Evolutionary conservation across 176 grass and related monocot species (phyloP), one percentile per base, ranked within the genome.

Genomic region (Typha latifolia): DNA sequence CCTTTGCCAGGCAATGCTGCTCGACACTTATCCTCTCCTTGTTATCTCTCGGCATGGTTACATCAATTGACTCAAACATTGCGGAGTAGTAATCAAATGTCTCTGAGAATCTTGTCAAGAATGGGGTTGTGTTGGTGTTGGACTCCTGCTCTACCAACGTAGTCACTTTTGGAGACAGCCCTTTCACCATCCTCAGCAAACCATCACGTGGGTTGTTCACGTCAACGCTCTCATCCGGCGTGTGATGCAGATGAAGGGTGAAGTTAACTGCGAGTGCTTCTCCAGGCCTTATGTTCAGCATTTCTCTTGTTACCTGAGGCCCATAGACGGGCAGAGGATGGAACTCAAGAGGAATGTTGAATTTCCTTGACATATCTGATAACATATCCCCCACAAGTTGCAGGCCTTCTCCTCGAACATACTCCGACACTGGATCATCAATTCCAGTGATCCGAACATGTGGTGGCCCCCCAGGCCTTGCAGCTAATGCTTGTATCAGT

Each of bases 61-160:
- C 49, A 9, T 97, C 93, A 1, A 97, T 97, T 0, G 88, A 92
- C 69, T 97, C 93, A 10, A 97, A 91, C 93, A 97, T 97, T 14
- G 93, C 89, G 4, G 78, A 84, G 76, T 97, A 97, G 76, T 97
- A 97, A 32, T 84, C 88, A 59, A 97, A 62, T 13, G 93, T 97
- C 77, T 97, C 93, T 1, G 72, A 16, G 61, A 97, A 97, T 52
- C 93, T 85, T 61, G 65, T 89, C 76, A 92, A 61, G 76, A 97
- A 97, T 15, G 88, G 89, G 5, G 89, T 90, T 16, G 93, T 97
- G 76, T 97, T 97, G 63, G 93, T 97, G 80, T 97, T 90, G 0
- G 93, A 97, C 68, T 97, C 93, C 74, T 97, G 93, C 72, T 97
- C 93, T 27, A 97, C 93, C 69, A 97, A 77, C 0, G 93, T 97